Base-by-base conservation (phyloP, 257 asterid genomes). In the Gardenia jasminoides region DNA sequence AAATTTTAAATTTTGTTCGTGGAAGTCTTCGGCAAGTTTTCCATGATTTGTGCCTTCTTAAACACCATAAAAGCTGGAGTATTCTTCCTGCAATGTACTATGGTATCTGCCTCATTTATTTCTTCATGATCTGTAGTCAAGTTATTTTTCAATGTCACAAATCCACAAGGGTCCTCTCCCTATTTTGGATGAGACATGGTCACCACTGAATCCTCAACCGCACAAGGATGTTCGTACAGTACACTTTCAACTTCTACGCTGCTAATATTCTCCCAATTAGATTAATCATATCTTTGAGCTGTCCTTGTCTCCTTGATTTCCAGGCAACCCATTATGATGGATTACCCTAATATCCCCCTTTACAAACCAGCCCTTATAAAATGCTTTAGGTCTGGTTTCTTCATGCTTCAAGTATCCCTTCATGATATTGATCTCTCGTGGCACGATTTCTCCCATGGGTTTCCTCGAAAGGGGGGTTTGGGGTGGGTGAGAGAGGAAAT, bases 251-350 rank as follows among this genome's bases (percentile, higher is more conserved):
- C 97, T 81, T 94, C 97, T 2, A 94, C 90, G 36, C 97, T 94
- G 78, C 98, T 92, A 41, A 94, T 91, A 44, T 94, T 94, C 85
- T 94, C 98, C 28, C 98, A 97, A 10, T 97, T 97, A 28, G 97
- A 92, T 39, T 94, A 19, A 94, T 92, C 20, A 94, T 91, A 83
- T 94, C 98, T 74, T 94, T 94, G 94, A 90, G 74, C 98, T 80
- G 69, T n/a, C n/a, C n/a, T n/a, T n/a, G n/a, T n/a, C n/a, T 93
- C 97, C 80, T 90, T 93, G 82, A 93, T 93, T 84, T 93, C 97
- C 4, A 91, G 0, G 84, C 92, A n/a, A 94, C 26, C 98, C 98
- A 81, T 94, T 97, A 10, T 91, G 89, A 82, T 92, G 91, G 20
- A 94, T 81, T 1, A 94, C 98, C 9, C 97, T 97, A 15, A 94